These are phyloP conservation scores for Tricholomella constricta DNA, from an alignment of 768 basidiomycete genomes.

Conservation along the genomic window DNA sequence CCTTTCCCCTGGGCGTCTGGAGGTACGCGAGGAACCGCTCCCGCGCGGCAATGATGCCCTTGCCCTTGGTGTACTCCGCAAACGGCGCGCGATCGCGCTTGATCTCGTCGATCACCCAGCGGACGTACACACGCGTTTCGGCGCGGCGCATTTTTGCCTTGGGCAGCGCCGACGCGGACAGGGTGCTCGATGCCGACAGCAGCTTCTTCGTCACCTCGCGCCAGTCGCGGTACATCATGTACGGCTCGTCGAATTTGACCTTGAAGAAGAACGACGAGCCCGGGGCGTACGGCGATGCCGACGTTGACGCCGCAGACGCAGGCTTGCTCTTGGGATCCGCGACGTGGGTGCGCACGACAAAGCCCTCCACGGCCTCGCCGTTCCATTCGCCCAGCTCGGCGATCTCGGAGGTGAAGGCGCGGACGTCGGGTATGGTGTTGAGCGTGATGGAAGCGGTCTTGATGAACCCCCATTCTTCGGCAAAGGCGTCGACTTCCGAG, in stretches of 20 bases:
- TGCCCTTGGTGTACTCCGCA: slow-evolving; percentile 61
- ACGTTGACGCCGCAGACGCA: no score
- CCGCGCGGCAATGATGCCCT: slow-evolving; percentile 84
- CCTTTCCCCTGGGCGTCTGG: slow-evolving; percentile 48
- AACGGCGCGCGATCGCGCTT: slow-evolving; percentile 59
- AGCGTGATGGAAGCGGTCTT: slow-evolving; percentile 64
- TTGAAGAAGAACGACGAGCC: slow-evolving; percentile 98
- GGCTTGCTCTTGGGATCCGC: slow-evolving; percentile 35
- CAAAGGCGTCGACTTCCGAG: slow-evolving; percentile 71
- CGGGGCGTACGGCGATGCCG: slow-evolving; percentile 66
- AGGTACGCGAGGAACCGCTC: slow-evolving; percentile 78
- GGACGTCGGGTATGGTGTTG: slow-evolving; percentile 65
- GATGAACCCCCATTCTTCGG: slow-evolving; percentile 91
- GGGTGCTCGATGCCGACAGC: slow-evolving; percentile 38
- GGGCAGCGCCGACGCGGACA: slow-evolving; percentile 44
- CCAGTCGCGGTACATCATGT: slow-evolving; percentile 99
- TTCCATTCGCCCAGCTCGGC: slow-evolving; percentile 75
- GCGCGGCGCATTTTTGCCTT: slow-evolving; percentile 70
- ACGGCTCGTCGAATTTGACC: slow-evolving; percentile 98
- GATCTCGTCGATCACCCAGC: slow-evolving; percentile 85
- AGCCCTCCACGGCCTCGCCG: slow-evolving; percentile 87
- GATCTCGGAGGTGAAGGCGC: slow-evolving; percentile 68
- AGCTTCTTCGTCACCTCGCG: slow-evolving; percentile 86
- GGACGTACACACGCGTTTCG: slow-evolving; percentile 78
- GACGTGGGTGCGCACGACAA: slow-evolving; percentile 85